phyloP scores from a whole-genome alignment of 768 basidiomycete genomes.

The Leccinum variicolor region DNA sequence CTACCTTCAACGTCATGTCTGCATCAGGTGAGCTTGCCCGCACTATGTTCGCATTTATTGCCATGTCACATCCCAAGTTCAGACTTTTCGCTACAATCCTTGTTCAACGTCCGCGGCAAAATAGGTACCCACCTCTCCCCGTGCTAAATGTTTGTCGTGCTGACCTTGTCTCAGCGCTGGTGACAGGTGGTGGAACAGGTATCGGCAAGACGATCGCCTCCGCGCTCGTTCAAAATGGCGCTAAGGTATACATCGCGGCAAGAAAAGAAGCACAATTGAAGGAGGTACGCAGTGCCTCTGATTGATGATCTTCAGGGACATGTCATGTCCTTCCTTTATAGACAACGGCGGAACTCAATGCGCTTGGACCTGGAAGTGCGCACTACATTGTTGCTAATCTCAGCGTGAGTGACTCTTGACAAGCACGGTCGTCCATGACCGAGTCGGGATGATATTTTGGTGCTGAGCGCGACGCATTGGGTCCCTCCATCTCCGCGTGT shows the following conservation, averaged over 20 bases:
- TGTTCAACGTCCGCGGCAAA: constrained; percentile 69
- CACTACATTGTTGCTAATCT: constrained; percentile 76
- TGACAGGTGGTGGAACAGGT: constrained; percentile 82
- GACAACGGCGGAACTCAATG: constrained; percentile 59
- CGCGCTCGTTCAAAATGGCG: constrained; percentile 81
- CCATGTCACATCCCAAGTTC: not conserved
- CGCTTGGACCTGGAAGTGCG: constrained; percentile 55
- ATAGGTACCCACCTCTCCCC: constrained; percentile 44
- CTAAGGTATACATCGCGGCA: constrained; percentile 86
- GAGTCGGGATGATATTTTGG: not conserved
- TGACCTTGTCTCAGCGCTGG: constrained; percentile 49
- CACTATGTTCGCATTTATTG: not conserved
- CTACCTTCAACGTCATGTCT: constrained; percentile 9
- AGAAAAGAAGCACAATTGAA: constrained; percentile 77
- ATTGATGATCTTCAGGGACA: constrained; percentile 21
- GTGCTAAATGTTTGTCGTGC: not conserved
- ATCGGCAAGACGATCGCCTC: constrained; percentile 84
- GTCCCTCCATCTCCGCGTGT: not conserved
- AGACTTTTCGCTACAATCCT: constrained; percentile 51
- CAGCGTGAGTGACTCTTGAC: constrained; percentile 43
- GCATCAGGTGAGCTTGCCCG: constrained; percentile 2
- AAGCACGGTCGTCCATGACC: not conserved
- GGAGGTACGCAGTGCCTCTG: constrained; percentile 45
- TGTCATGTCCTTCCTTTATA: constrained; percentile 14
- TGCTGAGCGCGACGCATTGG: not conserved